Percentiles rank a stretch among this genome's conserved stretches.
Conservation (phyloP, 352 stramenopile genomes). For the Globisporangium solare region DNA sequence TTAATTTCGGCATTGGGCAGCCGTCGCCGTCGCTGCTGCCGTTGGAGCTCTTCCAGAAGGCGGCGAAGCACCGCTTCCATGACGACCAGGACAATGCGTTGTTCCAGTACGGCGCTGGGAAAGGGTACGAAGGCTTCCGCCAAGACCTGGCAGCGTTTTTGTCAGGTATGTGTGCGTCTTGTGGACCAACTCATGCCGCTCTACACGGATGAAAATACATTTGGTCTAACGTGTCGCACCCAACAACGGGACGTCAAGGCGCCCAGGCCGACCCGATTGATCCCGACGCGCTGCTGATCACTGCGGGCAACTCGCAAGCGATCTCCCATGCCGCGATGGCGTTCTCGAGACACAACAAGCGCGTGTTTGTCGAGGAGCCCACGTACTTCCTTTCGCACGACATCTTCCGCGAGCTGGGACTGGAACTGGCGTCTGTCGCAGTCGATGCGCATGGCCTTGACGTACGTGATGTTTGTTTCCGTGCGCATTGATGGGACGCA, state of each 20-base stretch:
- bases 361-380: constrained; percentile 88
- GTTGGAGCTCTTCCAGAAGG: constrained; percentile 51
- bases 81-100: constrained; percentile 44
- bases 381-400: constrained; percentile 91
- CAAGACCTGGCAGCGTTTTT: constrained; percentile 57
- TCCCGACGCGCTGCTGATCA: constrained; percentile 75
- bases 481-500: neutral
- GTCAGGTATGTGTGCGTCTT: constrained; percentile 19
- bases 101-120: constrained; percentile 74
- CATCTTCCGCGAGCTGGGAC: constrained; percentile 89
- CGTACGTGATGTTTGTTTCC: constrained; percentile 25
- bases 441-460: constrained; percentile 73
- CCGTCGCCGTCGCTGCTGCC: constrained; percentile 75
- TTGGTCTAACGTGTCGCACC: too few species aligned
- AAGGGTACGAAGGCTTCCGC: constrained; percentile 70
- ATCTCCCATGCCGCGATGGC: constrained; percentile 84
- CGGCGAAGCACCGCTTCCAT: constrained; percentile 42
- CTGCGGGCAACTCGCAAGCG: constrained; percentile 88
- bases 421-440: constrained; percentile 71
- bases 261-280: constrained; percentile 30
- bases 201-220: neutral
- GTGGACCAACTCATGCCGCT: neutral
- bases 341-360: constrained; percentile 71
- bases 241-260: too few species aligned
- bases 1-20: constrained; percentile 87